Percentiles rank a stretch among this genome's conserved stretches.
phyloP scores from a whole-genome alignment of 768 basidiomycete species.

The Rhodotorula babjevae region DNA sequence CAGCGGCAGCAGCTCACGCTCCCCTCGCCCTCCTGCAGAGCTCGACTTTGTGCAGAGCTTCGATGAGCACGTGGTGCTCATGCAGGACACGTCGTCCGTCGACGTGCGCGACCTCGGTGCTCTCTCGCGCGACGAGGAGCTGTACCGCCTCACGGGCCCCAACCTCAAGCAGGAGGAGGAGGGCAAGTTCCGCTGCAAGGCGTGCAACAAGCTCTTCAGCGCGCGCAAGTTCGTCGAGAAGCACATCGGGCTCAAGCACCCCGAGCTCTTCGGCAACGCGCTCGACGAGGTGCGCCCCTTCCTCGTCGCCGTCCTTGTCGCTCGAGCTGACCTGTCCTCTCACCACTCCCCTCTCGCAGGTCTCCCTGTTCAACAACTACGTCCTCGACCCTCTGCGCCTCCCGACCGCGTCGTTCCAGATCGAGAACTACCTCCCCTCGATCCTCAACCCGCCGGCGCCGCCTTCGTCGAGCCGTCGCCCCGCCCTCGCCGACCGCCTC shows the following conservation, averaged over 20 bases:
- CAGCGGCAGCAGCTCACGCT: background rate
- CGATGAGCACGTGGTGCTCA: constrained; percentile 74
- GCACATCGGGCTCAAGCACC: constrained; percentile 93
- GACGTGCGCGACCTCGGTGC: constrained; percentile 86
- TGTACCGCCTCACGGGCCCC: constrained; percentile 70
- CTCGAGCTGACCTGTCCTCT: too few relatives aligned
- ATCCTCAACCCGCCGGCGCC: constrained; percentile 4
- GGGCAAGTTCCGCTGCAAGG: constrained; percentile 91
- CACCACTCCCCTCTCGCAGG: constrained; percentile 15
- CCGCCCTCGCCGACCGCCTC: constrained; percentile 11
- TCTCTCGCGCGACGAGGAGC: constrained; percentile 80
- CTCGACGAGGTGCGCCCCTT: constrained; percentile 69
- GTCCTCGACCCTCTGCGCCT: constrained; percentile 92
- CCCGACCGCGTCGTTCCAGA: constrained; percentile 33
- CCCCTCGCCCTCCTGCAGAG: constrained; percentile 49
- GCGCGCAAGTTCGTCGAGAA: constrained; percentile 95
- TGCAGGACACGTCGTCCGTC: constrained; percentile 71
- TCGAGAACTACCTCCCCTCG: constrained; percentile 21
- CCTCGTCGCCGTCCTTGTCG: background rate
- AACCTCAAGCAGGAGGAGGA: constrained; percentile 92
- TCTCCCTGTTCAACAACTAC: constrained; percentile 91
- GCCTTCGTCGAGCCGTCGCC: background rate
- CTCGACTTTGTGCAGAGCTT: constrained; percentile 85
- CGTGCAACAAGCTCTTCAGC: constrained; percentile 93
- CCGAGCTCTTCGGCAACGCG: constrained; percentile 61